Evolutionary conservation across 2,329 filamentous ascomycete species (phyloP), one percentile per base, ranked within the genome.

Genomic region (Neurospora sp.): DNA sequence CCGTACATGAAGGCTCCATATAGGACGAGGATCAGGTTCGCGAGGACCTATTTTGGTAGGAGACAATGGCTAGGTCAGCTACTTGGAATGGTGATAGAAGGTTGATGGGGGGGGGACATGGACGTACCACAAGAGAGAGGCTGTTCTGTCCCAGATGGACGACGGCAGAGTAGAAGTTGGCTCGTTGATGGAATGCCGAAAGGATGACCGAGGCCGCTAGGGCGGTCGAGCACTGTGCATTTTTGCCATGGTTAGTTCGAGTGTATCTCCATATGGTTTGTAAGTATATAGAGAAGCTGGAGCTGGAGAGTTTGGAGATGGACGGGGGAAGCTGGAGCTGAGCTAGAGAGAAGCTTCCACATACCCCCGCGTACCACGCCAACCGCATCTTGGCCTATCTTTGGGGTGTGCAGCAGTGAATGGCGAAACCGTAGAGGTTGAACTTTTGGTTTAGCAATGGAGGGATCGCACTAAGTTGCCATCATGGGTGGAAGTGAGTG

Each of bases 101-200:
- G 15, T 42, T n/a, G 42, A 11, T 43, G 43, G 43, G 42, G 3
- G 19, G 3, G 19, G 19, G 19, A 2, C 5, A 52, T 46, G 58
- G 39, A 81, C 87, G 75, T 80, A 96, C 92, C 88, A 98, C 92
- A 68, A 98, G 84, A 79, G 95, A 98, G 76, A 96, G 90, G 83
- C 96, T 98, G 81, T 93, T 97, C 81, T 98, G 95, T 52, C 94
- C 93, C 68, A 99, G 89, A 81, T 98, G 97, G 67, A 99, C 96
- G 82, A 93, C 96, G 74, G 96, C 94, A 69, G 95, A 96, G 83
- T 99, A 99, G 85, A 98, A 99, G 82, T 99, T 99, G 73, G 96
- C 91, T 74, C 96, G 89, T 82, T 98, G 93, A 78, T 96, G 91
- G 81, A 98, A 95, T 72, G 96, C 95, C 78, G 94, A 96, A 71